phyloP scores from a whole-genome alignment of 106 monocot species.

The Allium cepa region DNA sequence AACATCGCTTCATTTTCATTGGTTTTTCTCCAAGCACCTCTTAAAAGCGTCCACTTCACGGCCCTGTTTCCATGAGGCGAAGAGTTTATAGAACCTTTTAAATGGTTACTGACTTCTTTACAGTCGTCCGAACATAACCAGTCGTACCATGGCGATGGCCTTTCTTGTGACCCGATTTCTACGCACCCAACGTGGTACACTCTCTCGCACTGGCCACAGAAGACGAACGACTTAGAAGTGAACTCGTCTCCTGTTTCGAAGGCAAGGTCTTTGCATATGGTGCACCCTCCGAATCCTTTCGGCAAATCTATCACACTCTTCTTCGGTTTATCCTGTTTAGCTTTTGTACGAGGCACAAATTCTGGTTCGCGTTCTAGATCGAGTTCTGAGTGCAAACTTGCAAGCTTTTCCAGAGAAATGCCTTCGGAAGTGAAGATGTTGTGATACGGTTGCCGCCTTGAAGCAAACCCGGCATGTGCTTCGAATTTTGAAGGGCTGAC shows the following conservation, averaged over 20 bases:
- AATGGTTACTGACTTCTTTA: constrained; percentile 11
- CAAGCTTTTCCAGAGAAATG: constrained; percentile 54
- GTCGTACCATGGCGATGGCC: constrained; percentile 12
- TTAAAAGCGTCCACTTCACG: constrained; percentile 34
- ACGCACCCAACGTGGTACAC: constrained; percentile 44
- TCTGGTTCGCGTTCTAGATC: too few species aligned
- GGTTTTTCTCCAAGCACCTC: constrained; percentile 21
- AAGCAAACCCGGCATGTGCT: constrained; percentile 42
- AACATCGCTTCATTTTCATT: constrained; percentile 13
- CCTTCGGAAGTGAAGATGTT: constrained; percentile 57
- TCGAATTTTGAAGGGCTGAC: constrained; percentile 59
- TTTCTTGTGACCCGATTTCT: constrained; percentile 21
- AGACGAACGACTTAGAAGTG: constrained; percentile 16
- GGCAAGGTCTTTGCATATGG: constrained; percentile 7
- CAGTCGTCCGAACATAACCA: constrained; percentile 72
- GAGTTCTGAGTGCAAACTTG: not conserved
- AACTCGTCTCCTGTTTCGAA: constrained; percentile 10
- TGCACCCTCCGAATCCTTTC: too few species aligned
- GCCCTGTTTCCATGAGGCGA: constrained; percentile 7
- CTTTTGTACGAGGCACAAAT: too few species aligned
- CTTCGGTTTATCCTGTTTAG: too few species aligned
- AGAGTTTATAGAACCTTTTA: constrained; percentile 7
- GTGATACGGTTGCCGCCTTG: constrained; percentile 45
- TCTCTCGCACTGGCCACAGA: constrained; percentile 50
- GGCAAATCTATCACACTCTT: too few species aligned